phyloP scores from a whole-genome alignment of 2,329 filamentous ascomycete genomes.

The Penicillium nordicum region DNA sequence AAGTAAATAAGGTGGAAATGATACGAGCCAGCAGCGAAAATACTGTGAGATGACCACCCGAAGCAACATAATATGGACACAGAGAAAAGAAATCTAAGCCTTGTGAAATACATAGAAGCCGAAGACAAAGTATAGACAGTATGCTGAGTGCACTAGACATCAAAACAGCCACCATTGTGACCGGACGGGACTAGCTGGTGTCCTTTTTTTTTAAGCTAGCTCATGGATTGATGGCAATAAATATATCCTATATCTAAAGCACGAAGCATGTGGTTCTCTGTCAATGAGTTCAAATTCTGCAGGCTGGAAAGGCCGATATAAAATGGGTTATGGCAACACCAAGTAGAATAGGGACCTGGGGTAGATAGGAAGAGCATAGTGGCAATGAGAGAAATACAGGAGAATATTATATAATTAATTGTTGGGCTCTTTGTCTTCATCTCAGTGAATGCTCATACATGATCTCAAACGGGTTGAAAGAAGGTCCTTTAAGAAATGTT shows the following conservation, averaged over 20 bases:
- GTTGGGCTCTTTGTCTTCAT: not conserved
- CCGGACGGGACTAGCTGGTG: not conserved
- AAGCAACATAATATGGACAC: not conserved
- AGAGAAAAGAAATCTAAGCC: not conserved
- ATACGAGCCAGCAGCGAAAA: not conserved
- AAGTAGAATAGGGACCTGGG: not conserved
- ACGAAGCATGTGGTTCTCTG: too few relatives aligned
- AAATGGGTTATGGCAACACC: not conserved
- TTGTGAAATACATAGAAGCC: not conserved
- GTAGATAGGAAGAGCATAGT: not conserved
- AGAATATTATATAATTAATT: not conserved
- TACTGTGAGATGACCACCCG: not conserved
- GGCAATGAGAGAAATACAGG: not conserved
- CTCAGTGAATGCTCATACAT: not conserved
- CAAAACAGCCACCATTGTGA: not conserved
- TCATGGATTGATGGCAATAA: not conserved
- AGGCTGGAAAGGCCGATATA: not conserved
- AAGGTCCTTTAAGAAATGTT: not conserved
- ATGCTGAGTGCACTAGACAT: not conserved
- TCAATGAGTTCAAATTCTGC: not conserved
- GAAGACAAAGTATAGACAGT: not conserved
- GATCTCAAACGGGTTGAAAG: not conserved
- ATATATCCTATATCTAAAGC: not conserved
- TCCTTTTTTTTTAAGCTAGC: not conserved
- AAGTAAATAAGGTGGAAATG: not conserved